Evolutionary conservation across 305 asterid species (phyloP).

Genomic region (Stenogyne calaminthoides): DNA sequence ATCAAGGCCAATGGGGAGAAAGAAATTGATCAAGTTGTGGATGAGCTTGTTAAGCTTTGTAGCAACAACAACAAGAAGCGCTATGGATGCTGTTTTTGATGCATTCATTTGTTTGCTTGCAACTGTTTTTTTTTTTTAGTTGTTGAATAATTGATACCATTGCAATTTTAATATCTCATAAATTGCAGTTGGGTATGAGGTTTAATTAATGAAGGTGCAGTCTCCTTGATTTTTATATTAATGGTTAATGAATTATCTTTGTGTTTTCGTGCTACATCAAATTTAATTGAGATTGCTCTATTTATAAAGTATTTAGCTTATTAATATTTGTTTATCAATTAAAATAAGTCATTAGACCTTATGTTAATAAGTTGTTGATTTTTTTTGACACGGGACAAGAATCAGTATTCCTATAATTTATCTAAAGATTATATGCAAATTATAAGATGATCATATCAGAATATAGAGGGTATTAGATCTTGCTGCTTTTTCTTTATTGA

Average conservation of each 20-base stretch:
- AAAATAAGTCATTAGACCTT: no score
- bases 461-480: no score
- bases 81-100: not conserved
- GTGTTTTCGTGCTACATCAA: no score
- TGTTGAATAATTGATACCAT: conserved; percentile 21
- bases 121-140: not conserved
- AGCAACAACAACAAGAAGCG: not conserved
- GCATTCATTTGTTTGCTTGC: not conserved
- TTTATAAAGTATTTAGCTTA: no score
- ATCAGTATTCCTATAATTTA: not conserved
- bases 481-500: not conserved
- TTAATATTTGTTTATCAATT: no score
- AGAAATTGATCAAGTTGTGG: conserved; percentile 38
- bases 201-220: no score
- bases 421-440: not conserved
- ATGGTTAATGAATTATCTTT: no score
- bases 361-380: no score
- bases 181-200: conserved; percentile 31
- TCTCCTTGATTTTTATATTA: no score
- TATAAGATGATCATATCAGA: not conserved
- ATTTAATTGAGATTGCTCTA: no score
- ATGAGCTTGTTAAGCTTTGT: conserved; percentile 33
- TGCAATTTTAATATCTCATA: conserved; percentile 24
- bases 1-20: conserved; percentile 34
- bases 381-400: not conserved